A percentile compares a stretch with the other conserved stretches of the same genome.
Evolutionary conservation across 495 filamentous ascomycete genomes (phyloP).

Genomic region (Penicillium daleae): DNA sequence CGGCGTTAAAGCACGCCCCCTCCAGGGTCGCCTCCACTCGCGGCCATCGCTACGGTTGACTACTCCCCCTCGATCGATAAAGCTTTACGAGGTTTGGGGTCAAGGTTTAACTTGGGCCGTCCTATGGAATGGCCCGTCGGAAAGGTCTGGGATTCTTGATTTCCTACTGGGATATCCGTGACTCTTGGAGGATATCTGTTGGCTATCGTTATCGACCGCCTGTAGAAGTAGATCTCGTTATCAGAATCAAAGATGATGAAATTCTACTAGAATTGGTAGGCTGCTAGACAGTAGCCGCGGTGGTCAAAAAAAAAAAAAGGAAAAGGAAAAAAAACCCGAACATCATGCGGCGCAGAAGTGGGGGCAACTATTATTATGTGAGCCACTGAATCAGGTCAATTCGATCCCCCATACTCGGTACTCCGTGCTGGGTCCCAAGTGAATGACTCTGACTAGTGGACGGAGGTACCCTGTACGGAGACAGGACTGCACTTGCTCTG

Average conservation of each 20-base stretch:
- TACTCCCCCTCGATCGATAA: conserved; percentile 6
- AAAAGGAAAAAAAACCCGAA: neutral
- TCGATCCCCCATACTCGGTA: neutral
- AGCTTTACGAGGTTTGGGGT: neutral
- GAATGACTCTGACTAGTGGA: too few relatives aligned
- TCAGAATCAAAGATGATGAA: neutral
- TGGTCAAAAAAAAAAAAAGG: neutral
- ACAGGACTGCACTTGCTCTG: too few relatives aligned
- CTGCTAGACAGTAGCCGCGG: neutral
- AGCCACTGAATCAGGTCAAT: neutral
- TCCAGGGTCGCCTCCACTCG: conserved; percentile 3
- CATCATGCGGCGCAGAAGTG: conserved; percentile 7
- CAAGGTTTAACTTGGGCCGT: neutral
- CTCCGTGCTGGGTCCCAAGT: neutral
- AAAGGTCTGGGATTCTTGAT: neutral
- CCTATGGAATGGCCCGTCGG: neutral
- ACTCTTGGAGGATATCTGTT: too few relatives aligned
- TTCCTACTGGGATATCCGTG: too few relatives aligned
- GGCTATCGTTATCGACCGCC: too few relatives aligned
- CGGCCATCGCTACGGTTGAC: conserved; percentile 5
- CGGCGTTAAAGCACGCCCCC: conserved; percentile 4
- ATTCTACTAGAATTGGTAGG: neutral
- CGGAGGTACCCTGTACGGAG: too few relatives aligned
- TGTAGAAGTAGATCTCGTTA: too few relatives aligned
- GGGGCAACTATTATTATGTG: neutral